phyloP scores from a whole-genome alignment of 2,329 filamentous ascomycete genomes.

The Botrytis galanthina region DNA sequence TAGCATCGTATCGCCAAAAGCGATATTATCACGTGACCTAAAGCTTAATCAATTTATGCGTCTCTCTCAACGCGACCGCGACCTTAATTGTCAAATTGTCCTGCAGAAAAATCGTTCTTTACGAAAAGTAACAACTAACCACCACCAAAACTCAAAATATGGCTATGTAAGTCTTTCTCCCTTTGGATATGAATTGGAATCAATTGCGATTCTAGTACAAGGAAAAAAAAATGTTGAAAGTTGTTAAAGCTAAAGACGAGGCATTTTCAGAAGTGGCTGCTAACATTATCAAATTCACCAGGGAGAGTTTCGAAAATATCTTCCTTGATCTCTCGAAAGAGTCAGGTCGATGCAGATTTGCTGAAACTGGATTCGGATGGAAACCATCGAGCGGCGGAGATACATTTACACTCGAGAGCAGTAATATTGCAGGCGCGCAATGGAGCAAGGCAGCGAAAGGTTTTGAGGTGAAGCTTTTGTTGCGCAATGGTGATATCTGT shows the following conservation, averaged over 20 bases:
- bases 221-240: not conserved
- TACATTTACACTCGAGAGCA: conserved; percentile 87
- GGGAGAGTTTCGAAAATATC: conserved; percentile 96
- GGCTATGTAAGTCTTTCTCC: conserved; percentile 17
- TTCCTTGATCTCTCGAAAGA: conserved; percentile 94
- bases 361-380: conserved; percentile 93
- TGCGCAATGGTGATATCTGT: conserved; percentile 78
- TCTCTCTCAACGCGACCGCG: conserved; percentile 11
- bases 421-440: conserved; percentile 81
- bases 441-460: conserved; percentile 94
- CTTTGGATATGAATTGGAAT: not conserved
- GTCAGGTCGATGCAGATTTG: conserved; percentile 88
- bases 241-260: not conserved
- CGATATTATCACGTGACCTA: not conserved
- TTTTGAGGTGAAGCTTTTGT: conserved; percentile 88
- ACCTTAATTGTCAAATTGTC: conserved; percentile 3
- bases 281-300: conserved; percentile 36
- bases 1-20: not conserved
- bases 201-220: not conserved
- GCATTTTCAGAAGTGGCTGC: not conserved
- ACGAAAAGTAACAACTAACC: not conserved
- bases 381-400: conserved; percentile 84
- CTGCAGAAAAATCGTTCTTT: conserved; percentile 12
- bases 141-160: conserved; percentile 12
- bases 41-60: conserved; percentile 10